Percentiles rank a stretch among this genome's conserved stretches.
Conservation (phyloP, 768 basidiomycete genomes). For the Phlebiopsis flavidoalba region DNA sequence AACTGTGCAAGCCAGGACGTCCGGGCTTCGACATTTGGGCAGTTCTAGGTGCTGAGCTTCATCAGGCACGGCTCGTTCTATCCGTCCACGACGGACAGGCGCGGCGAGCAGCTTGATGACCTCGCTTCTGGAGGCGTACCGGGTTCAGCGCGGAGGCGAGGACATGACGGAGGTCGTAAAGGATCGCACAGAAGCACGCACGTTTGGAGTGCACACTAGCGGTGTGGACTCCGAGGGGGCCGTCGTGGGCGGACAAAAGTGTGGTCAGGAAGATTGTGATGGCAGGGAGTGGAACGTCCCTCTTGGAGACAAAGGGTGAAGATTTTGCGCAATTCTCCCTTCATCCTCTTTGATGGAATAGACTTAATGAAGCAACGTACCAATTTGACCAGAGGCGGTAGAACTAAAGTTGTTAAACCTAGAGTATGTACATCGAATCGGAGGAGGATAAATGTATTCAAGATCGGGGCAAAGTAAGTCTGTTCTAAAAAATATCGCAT, state of each 20-base stretch:
- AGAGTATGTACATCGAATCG: too few species aligned
- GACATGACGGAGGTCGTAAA: constrained; percentile 22
- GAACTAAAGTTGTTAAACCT: too few species aligned
- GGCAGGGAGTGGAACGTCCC: constrained; percentile 42
- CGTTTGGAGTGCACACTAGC: constrained; percentile 55
- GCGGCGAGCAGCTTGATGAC: constrained; percentile 32
- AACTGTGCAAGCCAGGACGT: constrained; percentile 52
- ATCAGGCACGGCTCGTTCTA: constrained; percentile 44
- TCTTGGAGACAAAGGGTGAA: neutral
- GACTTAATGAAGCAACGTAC: neutral
- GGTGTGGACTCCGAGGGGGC: constrained; percentile 41
- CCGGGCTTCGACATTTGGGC: constrained; percentile 56
- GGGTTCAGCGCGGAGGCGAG: constrained; percentile 17
- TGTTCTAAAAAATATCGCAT: constrained; percentile 6
- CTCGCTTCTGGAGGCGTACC: constrained; percentile 45
- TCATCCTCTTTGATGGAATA: neutral
- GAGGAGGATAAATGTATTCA: neutral
- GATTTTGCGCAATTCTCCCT: neutral
- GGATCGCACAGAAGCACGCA: constrained; percentile 30
- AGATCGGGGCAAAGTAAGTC: constrained; percentile 5
- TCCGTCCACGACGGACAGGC: constrained; percentile 27
- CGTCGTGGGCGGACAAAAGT: constrained; percentile 44
- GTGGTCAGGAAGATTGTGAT: constrained; percentile 42
- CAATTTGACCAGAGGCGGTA: neutral
- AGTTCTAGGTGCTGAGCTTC: constrained; percentile 60